Conservation (phyloP, 805 yeast genomes). For the Metschnikowia borealis region DNA sequence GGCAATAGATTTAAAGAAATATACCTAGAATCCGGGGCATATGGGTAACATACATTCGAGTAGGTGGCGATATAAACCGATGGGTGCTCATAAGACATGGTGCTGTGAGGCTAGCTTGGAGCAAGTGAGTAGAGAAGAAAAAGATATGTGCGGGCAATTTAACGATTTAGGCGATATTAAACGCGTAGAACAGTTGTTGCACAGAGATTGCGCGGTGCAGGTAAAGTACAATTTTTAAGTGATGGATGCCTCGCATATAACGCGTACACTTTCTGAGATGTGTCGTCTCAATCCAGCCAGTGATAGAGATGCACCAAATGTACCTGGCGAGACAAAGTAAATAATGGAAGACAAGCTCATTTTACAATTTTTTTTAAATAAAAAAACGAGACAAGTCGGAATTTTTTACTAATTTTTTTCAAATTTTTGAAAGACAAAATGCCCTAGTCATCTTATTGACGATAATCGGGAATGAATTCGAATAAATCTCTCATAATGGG, state of each 20-base stretch:
- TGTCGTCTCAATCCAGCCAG: neutral
- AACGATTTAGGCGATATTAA: slow-evolving; percentile 17
- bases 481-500: neutral
- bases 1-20: neutral
- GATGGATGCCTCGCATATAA: neutral
- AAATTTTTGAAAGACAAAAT: no score
- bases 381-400: no score
- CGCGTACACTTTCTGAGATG: slow-evolving; percentile 2
- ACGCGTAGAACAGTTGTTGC: slow-evolving; percentile 13
- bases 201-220: slow-evolving; percentile 11
- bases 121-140: slow-evolving; percentile 12
- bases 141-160: slow-evolving; percentile 19
- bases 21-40: neutral
- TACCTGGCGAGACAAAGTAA: neutral
- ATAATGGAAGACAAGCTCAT: no score
- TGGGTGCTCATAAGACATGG: slow-evolving; percentile 32
- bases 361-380: no score
- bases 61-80: slow-evolving; percentile 44
- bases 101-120: slow-evolving; percentile 5
- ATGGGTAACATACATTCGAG: slow-evolving; percentile 36
- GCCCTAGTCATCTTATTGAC: neutral
- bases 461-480: neutral
- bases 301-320: neutral
- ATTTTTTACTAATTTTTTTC: no score
- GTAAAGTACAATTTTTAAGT: slow-evolving; percentile 4